Evolutionary conservation across 768 basidiomycete species (phyloP).

Genomic region (Strobilomyces echinocephalus): DNA sequence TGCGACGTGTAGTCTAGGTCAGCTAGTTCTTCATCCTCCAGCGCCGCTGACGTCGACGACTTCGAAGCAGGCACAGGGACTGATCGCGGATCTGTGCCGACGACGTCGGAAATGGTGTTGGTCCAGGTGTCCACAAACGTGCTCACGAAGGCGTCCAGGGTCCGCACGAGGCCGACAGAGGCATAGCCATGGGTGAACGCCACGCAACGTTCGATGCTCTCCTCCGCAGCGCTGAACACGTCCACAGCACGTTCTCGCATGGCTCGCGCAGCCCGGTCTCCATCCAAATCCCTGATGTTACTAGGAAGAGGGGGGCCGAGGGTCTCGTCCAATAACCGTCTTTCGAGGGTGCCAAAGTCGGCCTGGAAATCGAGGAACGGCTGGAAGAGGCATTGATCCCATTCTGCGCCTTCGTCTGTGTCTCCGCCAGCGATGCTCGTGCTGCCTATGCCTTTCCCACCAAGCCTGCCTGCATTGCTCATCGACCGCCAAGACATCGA

Average conservation of each 20-base stretch:
- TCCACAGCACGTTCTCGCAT: conserved; percentile 73
- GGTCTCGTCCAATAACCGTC: conserved; percentile 56
- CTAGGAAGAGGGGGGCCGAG: conserved; percentile 45
- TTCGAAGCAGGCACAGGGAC: conserved; percentile 27
- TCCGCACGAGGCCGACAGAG: conserved; percentile 62
- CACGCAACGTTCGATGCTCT: conserved; percentile 68
- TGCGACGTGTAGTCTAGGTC: conserved; percentile 83
- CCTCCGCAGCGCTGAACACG: conserved; percentile 74
- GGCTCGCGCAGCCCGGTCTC: conserved; percentile 50
- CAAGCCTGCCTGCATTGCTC: conserved; percentile 17
- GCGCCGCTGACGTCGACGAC: conserved; percentile 23
- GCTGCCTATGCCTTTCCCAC: conserved; percentile 9
- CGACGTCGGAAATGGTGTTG: conserved; percentile 42
- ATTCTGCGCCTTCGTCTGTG: conserved; percentile 42
- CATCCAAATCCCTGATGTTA: conserved; percentile 20
- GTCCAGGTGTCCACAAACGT: conserved; percentile 67
- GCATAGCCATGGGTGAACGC: conserved; percentile 91
- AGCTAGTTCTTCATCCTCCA: conserved; percentile 56
- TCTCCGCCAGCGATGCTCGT: conserved; percentile 1
- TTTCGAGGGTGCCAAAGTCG: conserved; percentile 78
- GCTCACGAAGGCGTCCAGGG: conserved; percentile 67
- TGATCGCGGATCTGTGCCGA: conserved; percentile 26
- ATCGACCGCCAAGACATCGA: conserved; percentile 58
- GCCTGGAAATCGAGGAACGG: conserved; percentile 90
- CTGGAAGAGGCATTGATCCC: conserved; percentile 92